phyloP scores from a whole-genome alignment of 2,329 filamentous ascomycete species.

The Neopestalotiopsis sp. region DNA sequence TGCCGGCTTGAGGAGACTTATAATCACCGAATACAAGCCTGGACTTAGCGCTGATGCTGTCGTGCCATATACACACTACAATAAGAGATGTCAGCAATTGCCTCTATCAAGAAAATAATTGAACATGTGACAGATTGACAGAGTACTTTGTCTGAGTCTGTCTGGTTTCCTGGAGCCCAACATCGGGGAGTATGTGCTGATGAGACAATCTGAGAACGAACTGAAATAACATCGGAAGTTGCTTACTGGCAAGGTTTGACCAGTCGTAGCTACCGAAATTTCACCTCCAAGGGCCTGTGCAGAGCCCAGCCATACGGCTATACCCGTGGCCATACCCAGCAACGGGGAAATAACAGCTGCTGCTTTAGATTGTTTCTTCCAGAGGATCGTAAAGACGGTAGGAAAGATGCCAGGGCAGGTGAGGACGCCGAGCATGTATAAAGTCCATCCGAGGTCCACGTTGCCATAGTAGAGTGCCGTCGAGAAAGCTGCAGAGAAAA shows the following conservation, averaged over 20 bases:
- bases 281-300: conserved; percentile 11
- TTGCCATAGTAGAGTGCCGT: conserved; percentile 59
- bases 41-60: conserved; percentile 12
- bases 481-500: conserved; percentile 16
- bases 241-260: conserved; percentile 3
- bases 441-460: conserved; percentile 51
- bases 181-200: too few species aligned
- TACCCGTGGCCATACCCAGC: conserved; percentile 13
- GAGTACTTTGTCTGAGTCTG: too few species aligned
- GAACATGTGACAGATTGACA: too few species aligned
- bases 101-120: too few species aligned
- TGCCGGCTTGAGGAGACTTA: conserved; percentile 10
- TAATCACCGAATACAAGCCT: conserved; percentile 9
- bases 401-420: conserved; percentile 14
- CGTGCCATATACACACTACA: conserved; percentile 10
- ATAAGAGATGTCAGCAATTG: too few species aligned
- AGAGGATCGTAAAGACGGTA: conserved; percentile 16
- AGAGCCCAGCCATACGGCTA: conserved; percentile 14
- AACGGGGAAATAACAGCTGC: conserved; percentile 41
- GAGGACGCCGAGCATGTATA: conserved; percentile 15
- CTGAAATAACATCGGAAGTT: too few species aligned
- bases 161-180: too few species aligned
- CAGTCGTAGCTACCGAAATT: conserved; percentile 8
- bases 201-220: too few species aligned
- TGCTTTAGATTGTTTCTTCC: conserved; percentile 17